phyloP scores from a whole-genome alignment of 495 filamentous ascomycete species.

The Aspergillus indologenus region DNA sequence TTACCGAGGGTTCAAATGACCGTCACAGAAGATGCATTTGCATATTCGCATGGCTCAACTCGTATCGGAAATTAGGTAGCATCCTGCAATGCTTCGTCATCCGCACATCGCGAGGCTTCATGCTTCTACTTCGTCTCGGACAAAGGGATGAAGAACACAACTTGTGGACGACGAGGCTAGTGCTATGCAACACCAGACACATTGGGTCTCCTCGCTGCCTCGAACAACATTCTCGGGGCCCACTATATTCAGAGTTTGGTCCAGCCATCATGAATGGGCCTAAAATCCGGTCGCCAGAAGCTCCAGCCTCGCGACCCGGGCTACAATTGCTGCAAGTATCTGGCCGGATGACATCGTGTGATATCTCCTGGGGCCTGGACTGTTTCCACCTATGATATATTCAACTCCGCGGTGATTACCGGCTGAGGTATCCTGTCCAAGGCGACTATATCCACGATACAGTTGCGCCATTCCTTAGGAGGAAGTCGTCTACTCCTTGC shows the following conservation, averaged over 20 bases:
- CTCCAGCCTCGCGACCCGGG: neutral
- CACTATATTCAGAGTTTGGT: neutral
- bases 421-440: neutral
- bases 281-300: neutral
- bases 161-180: too few species aligned
- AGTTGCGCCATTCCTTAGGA: neutral
- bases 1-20: neutral
- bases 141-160: neutral
- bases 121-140: neutral
- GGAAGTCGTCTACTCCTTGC: neutral
- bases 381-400: neutral
- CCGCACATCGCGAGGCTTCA: neutral
- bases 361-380: too few species aligned
- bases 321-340: neutral
- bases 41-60: neutral
- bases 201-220: too few species aligned
- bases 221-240: too few species aligned
- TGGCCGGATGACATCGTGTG: neutral
- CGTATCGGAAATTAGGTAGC: neutral
- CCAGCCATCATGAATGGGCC: neutral
- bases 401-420: neutral
- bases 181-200: too few species aligned
- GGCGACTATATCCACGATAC: too few species aligned
- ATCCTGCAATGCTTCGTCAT: neutral
- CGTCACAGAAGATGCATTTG: neutral